Evolutionary conservation across 108 stramenopile genomes (phyloP), one percentile per base, ranked within the genome.

Genomic region (Skeletonema menzelii): DNA sequence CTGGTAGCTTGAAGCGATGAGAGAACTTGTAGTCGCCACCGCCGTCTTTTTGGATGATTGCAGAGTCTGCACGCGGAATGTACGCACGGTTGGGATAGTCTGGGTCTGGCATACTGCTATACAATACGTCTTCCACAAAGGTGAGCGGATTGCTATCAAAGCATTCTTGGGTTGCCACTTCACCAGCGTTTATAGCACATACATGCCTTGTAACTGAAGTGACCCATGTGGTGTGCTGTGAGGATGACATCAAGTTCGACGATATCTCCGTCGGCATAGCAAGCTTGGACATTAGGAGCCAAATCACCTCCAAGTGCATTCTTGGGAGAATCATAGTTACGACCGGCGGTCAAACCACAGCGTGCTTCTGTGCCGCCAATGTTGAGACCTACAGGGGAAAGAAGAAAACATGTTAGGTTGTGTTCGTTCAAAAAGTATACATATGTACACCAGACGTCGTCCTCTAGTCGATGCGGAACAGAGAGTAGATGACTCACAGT

Each of bases 161-260:
- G 59, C 86, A 87, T 27, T 68, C 82, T 58, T 80, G 73, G 5
- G 84, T 80, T 11, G 84, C 60, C 15, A 17, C 68, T 27, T 69
- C 31, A 27, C 84, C 82, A 35, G 40, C 22, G 55, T 20, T 26
- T 5, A 71, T 57, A 5, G 79, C 70, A 69, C 85, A 86, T 8
- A 69, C 85, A 86, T 8, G 81, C 85, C 22, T 46, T 47, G 64
- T 80, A 34, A 28, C 59, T 66, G 14, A 83, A 59, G 56, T 86
- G 82, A 22, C 85, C 85, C 53, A 27, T 60, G 59, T 83, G 85
- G 68, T 86, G 85, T 3, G 82, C 82, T 3, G 79, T 72, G 13
- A 82, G 57, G 28, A 63, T 38, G 49, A 58, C 47, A 17, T 72
- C 66, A 11, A 84, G 27, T 10, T 56, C n/a, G 28, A 84, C 73